Evolutionary conservation across 805 yeast species (phyloP), one percentile per base, ranked within the genome.

Genomic region (Huiozyma naganishii): DNA sequence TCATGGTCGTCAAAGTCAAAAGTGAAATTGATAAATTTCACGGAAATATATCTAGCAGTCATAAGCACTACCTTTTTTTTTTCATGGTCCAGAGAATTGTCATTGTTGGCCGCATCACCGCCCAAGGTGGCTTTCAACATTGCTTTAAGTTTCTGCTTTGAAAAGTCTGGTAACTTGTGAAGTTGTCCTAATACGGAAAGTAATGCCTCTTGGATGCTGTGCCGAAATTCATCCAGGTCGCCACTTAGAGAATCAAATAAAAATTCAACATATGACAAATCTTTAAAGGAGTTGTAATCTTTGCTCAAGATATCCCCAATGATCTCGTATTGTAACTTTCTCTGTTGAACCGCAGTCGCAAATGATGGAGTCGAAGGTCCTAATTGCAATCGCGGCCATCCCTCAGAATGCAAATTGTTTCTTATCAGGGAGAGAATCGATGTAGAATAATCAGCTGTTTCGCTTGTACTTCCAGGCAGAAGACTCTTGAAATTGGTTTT

Each of bases 321-420:
- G 0, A 94, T 80, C 57, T 85, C 95, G 55, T 86, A 89, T 51
- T 83, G 86, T 34, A 71, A 62, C 52, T 73, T 72, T 51, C 92
- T 70, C 50, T 76, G 80, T 5, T 62, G 51, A 2, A 74, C 47
- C 2, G 68, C 52, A 37, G 62, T 66, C 42, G 67, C 64, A 11
- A 67, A 65, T 9, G 69, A 66, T 2, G 64, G 66, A 0, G 60
- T 59, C 1, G 54, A 45, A 7, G 56, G 37, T 12, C 58, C 55
- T 9, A 65, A 51, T 39, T 66, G 69, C 39, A 71, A 50, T 45
- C 59, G 65, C 6, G 83, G 83, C 83, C 83, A 78, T 3, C 83
- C 83, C 44, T 75, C 80, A 17, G 70, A 60, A 42, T 70, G 61
- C 2, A 83, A 57, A 45, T 69, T 74, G 29, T 73, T 69, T 54